phyloP scores from a whole-genome alignment of 108 stramenopile genomes.

The Nannochloropsis granulata region DNA sequence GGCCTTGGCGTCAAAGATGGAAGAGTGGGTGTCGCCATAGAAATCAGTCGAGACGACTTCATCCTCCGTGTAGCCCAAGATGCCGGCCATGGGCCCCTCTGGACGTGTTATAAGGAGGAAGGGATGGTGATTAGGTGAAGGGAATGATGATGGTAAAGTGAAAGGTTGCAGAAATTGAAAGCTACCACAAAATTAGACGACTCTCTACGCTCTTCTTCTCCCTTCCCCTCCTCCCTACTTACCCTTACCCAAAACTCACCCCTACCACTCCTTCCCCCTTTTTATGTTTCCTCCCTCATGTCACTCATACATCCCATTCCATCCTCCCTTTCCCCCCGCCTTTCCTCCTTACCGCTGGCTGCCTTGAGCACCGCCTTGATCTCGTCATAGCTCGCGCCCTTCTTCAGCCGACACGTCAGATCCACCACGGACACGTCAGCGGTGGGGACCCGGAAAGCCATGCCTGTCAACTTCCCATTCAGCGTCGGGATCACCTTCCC shows the following conservation, averaged over 20 bases:
- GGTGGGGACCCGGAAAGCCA: conserved; percentile 98
- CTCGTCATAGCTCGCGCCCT: conserved; percentile 81
- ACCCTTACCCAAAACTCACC: too few relatives aligned
- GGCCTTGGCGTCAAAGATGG: conserved; percentile 92
- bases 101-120: conserved; percentile 2
- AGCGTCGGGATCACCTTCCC: conserved; percentile 79
- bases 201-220: too few relatives aligned
- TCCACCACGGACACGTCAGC: conserved; percentile 96
- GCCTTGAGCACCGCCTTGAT: conserved; percentile 89
- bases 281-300: neutral
- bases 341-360: conserved; percentile 32
- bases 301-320: neutral
- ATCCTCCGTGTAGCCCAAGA: conserved; percentile 83
- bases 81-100: conserved; percentile 79
- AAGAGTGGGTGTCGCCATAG: conserved; percentile 70
- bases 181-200: too few relatives aligned
- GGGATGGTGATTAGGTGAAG: too few relatives aligned
- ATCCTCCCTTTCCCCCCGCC: neutral
- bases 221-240: too few relatives aligned
- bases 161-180: too few relatives aligned
- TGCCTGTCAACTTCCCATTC: conserved; percentile 98
- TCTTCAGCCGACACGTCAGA: conserved; percentile 76
- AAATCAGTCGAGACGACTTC: conserved; percentile 92
- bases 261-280: too few relatives aligned
- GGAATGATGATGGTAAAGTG: too few relatives aligned